Evolutionary conservation across 1,284 basidiomycete genomes (phyloP), one percentile per base, ranked within the genome.

Genomic region (Tetrapyrgos nigripes): DNA sequence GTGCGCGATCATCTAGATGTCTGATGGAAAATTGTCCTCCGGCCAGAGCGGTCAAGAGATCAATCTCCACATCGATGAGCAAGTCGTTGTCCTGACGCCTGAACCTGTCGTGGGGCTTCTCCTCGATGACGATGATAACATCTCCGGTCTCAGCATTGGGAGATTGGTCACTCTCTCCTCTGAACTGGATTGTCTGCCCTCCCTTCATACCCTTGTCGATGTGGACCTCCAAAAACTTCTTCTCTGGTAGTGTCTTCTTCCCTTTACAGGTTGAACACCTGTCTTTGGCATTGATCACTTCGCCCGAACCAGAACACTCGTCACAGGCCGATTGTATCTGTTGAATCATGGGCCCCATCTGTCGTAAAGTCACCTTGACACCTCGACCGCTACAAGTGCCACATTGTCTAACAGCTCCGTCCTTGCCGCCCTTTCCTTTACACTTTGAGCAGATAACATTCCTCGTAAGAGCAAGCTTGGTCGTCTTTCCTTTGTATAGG

Each of bases 131-230:
- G 67, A 99, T 99, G 58, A 98, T 87, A 19, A 99, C 97, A 67
- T 99, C 97, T 66, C 97, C 97, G 1, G 97, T 91, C 59, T 93
- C 85, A 37, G 93, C 89, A 35, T 85, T 90, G 4, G 97, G 97
- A 5, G 94, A 88, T 76, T 99, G 97, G 75, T 99, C 97, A 68
- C 93, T 96, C 81, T 99, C 97, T 59, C 97, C 97, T 59, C 84
- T 77, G 79, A 99, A 99, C 58, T 87, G 89, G 75, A 99, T 96
- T 23, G 95, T 96, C 79, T 98, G 96, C 29, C 97, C 97, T 58
- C 92, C 91, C 80, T 94, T 95, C 97, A 99, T 99, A 58, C 97
- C 97, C 83, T 97, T 98, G 85, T 99, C 97, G 83, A 99, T 94
- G 74, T 98, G 94, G 26, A 99, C 97, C 79, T 99, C 97, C 69